Conservation (phyloP, 2,329 filamentous ascomycete genomes). For the Fusarium sp. region DNA sequence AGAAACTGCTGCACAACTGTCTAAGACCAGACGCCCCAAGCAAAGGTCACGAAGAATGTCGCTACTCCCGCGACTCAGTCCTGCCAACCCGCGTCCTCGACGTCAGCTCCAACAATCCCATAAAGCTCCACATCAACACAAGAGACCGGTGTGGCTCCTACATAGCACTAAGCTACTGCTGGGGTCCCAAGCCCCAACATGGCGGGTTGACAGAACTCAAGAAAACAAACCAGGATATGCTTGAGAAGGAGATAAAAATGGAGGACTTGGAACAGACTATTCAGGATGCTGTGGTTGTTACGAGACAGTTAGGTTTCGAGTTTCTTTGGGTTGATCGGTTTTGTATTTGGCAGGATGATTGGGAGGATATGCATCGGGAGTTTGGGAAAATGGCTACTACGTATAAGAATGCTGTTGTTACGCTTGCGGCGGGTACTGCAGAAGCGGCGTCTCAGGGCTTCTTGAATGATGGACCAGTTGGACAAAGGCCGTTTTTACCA, state of each 20-base stretch:
- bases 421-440: background rate
- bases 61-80: background rate
- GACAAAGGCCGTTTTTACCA: accelerated
- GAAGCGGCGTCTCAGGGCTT: background rate
- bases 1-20: accelerated
- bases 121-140: background rate
- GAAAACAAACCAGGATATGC: accelerated
- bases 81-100: background rate
- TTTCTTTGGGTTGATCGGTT: slow-evolving; percentile 13
- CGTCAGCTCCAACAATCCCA: accelerated
- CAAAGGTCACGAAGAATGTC: background rate
- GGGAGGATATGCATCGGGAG: background rate
- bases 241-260: background rate
- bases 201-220: accelerated
- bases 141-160: background rate
- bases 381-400: background rate
- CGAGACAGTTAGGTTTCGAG: accelerated
- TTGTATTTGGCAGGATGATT: background rate
- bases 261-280: background rate
- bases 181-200: background rate
- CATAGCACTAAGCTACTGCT: slow-evolving; percentile 7
- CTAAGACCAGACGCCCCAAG: accelerated
- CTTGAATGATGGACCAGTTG: accelerated
- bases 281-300: background rate
- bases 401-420: background rate